Evolutionary conservation across 2,329 filamentous ascomycete genomes (phyloP), one percentile per base, ranked within the genome.

Genomic region (Xylaria digitata): DNA sequence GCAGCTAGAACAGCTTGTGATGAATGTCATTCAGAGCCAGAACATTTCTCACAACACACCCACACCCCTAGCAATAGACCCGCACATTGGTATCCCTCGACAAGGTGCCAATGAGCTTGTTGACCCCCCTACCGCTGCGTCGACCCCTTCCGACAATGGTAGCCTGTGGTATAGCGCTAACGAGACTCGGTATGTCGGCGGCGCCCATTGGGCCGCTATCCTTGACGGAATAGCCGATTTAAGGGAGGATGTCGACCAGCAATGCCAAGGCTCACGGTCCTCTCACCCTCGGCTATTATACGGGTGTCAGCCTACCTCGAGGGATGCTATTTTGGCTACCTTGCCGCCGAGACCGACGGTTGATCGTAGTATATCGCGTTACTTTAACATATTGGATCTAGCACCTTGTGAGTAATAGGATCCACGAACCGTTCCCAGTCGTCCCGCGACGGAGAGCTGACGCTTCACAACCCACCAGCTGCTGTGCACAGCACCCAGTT

Each of bases 401-500:
- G 54, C 73, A 11, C 70, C 75, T 50, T 74, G 75, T 75, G 68
- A 70, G 73, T 73, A 43, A 34, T 17, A n/a, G n/a, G n/a, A n/a
- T n/a, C n/a, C n/a, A n/a, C n/a, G n/a, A 52, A 21, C 2, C 6
- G 8, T 13, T 15, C 21, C 6, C 17, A 13, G 6, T n/a, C 34
- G 9, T 15, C 17, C 17, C 6, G 9, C 6, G 6, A 30, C 15
- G 1, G 21, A 40, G 26, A 43, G 56, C 63, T 65, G 13, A n/a
- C 63, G 43, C 37, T 32, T 60, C 46, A 59, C 2, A 5, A 55
- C 43, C 21, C 30, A 75, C 19, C 23, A 72, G 79, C 40, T 37
- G 76, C 80, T 55, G 71, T 81, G 8, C 80, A 82, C 66, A 82
- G 83, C 1, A 83, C 83, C 3, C 85, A 84, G 2, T 86, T 86